Conservation (phyloP, 306 rosid genomes). For the Abrus pulchellus region DNA sequence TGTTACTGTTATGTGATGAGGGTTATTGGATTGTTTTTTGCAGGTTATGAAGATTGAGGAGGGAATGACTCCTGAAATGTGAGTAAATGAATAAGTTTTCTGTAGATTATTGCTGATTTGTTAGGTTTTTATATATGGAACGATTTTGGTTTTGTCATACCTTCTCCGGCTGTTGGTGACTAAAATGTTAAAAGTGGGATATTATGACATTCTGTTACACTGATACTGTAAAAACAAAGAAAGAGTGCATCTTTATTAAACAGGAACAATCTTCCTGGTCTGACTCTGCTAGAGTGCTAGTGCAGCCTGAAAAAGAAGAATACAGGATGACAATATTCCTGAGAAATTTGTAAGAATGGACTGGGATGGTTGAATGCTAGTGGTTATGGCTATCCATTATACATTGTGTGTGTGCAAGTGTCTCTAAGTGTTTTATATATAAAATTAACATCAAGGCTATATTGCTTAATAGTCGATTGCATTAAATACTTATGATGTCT, state of each 20-base stretch:
- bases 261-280: no score
- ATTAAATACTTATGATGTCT: slow-evolving; percentile 33
- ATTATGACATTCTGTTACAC: neutral
- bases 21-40: slow-evolving; percentile 30
- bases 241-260: no score
- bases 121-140: neutral
- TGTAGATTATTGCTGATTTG: slow-evolving; percentile 37
- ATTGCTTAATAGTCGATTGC: slow-evolving; percentile 7
- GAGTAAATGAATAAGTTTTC: slow-evolving; percentile 53
- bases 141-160: slow-evolving; percentile 15
- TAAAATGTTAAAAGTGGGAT: slow-evolving; percentile 37
- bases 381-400: neutral
- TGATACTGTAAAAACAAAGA: no score
- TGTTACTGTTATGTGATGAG: slow-evolving; percentile 28
- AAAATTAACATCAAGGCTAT: slow-evolving; percentile 27
- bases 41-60: slow-evolving; percentile 96
- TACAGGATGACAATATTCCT: no score
- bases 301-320: no score
- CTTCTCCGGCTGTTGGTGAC: slow-evolving; percentile 3
- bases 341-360: slow-evolving; percentile 17
- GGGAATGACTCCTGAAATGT: slow-evolving; percentile 97
- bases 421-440: neutral
- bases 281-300: no score
- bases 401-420: neutral
- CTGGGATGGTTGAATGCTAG: neutral